A percentile compares a stretch with the other conserved stretches of the same genome.
Evolutionary conservation across 169 alveolate species (phyloP).

Genomic region (Cryptosporidium sp.): DNA sequence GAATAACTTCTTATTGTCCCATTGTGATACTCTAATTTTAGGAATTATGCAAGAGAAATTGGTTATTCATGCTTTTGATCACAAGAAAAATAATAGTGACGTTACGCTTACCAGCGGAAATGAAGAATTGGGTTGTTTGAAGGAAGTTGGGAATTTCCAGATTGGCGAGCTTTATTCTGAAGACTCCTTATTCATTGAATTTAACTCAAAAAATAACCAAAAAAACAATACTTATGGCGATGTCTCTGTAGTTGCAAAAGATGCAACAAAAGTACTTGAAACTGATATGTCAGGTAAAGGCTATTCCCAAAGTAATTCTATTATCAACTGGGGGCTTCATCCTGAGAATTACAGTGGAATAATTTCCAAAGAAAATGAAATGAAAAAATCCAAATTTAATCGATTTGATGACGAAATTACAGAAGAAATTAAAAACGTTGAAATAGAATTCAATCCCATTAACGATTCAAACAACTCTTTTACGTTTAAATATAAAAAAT

Average conservation of each 20-base stretch:
- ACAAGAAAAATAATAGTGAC: neutral
- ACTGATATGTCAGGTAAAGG: conserved; percentile 31
- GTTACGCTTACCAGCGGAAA: no score
- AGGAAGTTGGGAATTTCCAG: conserved; percentile 4
- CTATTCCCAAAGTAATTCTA: neutral
- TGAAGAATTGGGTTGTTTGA: neutral
- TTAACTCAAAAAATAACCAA: conserved; percentile 2
- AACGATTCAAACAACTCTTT: conserved; percentile 29
- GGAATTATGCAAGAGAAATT: conserved; percentile 46
- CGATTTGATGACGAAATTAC: conserved; percentile 64
- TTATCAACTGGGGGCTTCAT: conserved; percentile 43
- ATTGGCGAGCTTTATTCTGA: conserved; percentile 66
- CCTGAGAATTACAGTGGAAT: conserved; percentile 54
- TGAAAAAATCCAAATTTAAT: conserved; percentile 9
- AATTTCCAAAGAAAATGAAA: conserved; percentile 33
- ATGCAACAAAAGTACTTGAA: conserved; percentile 5
- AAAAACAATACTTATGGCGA: neutral
- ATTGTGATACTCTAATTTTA: conserved; percentile 21
- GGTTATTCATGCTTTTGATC: conserved; percentile 6
- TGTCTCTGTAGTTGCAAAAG: neutral
- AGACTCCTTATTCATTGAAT: conserved; percentile 24
- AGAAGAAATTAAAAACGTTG: conserved; percentile 38
- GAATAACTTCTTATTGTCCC: conserved; percentile 16
- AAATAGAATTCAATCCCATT: conserved; percentile 38
- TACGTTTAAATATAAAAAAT: conserved; percentile 30